phyloP scores from a whole-genome alignment of 2,329 filamentous ascomycete genomes.

The Beauveria scarabaeidicola region DNA sequence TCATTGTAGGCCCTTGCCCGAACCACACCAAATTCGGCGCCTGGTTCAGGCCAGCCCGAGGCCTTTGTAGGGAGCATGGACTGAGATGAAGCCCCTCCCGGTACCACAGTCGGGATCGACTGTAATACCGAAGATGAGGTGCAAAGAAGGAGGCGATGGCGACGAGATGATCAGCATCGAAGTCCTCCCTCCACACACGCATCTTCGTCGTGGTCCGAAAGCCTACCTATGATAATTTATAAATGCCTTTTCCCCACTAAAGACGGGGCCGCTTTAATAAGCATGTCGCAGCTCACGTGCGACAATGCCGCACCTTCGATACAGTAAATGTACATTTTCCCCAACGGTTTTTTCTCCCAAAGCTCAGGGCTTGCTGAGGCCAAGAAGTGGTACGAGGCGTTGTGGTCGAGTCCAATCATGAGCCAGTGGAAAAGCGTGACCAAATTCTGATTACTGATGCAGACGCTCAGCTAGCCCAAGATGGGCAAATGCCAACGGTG shows the following conservation, averaged over 20 bases:
- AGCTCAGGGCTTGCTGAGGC: neutral
- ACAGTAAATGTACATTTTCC: no score
- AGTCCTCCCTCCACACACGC: neutral
- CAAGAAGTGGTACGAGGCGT: constrained; percentile 2
- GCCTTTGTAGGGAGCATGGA: neutral
- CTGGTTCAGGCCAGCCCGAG: neutral
- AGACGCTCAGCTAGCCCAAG: neutral
- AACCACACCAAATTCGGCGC: neutral
- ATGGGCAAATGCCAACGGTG: constrained; percentile 4
- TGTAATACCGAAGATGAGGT: no score
- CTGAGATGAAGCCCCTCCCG: no score
- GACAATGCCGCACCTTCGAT: no score
- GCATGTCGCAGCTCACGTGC: no score
- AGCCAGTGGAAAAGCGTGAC: neutral
- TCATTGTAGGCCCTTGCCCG: neutral
- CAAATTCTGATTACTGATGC: constrained; percentile 12
- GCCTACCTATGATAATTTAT: neutral
- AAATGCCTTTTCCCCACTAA: neutral
- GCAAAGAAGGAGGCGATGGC: neutral
- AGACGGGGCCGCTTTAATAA: no score
- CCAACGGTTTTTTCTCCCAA: constrained; percentile 2
- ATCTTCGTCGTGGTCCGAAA: neutral
- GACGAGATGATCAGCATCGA: neutral
- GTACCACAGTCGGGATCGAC: neutral
- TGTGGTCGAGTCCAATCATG: neutral